These are phyloP conservation scores for Intubia oerlemansii DNA, from an alignment of 2,329 filamentous ascomycete genomes.

Conservation along the genomic window DNA sequence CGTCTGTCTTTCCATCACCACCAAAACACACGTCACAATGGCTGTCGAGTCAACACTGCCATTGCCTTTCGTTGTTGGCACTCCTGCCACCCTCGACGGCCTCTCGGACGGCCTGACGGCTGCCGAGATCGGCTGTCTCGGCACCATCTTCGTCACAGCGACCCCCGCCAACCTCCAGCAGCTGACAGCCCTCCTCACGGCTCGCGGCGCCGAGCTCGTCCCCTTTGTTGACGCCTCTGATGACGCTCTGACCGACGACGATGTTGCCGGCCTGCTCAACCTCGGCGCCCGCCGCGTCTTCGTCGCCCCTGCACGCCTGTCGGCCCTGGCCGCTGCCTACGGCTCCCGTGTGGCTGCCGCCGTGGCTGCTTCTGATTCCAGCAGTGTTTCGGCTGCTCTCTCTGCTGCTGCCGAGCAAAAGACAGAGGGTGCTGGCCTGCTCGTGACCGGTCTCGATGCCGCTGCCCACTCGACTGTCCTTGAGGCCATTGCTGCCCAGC, in stretches of 20 bases:
- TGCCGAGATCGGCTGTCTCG: constrained; percentile 36
- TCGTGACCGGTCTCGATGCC: constrained; percentile 30
- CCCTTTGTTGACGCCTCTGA: constrained; percentile 59
- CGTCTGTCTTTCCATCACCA: no score
- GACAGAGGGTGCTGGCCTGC: no score
- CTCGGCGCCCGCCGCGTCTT: constrained; percentile 71
- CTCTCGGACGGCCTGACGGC: constrained; percentile 27
- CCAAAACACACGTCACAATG: no score
- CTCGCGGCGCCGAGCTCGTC: constrained; percentile 28
- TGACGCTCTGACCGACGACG: constrained; percentile 37
- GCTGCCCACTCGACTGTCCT: constrained; percentile 18
- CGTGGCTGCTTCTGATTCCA: constrained; percentile 15
- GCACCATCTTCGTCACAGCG: constrained; percentile 35
- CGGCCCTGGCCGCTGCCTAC: constrained; percentile 27
- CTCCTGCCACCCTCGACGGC: constrained; percentile 23
- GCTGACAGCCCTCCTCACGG: constrained; percentile 24
- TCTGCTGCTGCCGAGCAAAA: constrained; percentile 16
- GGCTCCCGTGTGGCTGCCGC: constrained; percentile 33
- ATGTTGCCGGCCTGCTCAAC: constrained; percentile 65
- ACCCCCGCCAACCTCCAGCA: constrained; percentile 18
- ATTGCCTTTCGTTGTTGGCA: constrained; percentile 38
- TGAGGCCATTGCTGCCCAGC: constrained; percentile 22
- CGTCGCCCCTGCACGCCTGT: constrained; percentile 48
- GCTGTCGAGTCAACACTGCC: constrained; percentile 46
- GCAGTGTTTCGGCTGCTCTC: constrained; percentile 3